phyloP scores from a whole-genome alignment of 2,329 filamentous ascomycete species.

The Colletotrichum sp. region DNA sequence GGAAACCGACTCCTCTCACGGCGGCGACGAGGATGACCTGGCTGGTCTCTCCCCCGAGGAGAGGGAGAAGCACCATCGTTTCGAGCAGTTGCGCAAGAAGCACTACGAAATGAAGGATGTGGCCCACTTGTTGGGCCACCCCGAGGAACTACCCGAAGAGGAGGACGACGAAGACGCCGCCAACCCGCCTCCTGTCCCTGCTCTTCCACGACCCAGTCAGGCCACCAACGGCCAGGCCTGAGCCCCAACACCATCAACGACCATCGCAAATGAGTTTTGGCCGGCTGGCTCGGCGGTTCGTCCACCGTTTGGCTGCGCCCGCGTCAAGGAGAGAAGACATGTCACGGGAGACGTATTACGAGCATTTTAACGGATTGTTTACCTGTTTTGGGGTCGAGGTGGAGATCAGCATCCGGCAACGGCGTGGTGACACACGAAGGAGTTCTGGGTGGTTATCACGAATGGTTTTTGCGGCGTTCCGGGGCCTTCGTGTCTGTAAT shows the following conservation, averaged over 20 bases:
- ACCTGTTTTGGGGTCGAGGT: conserved; percentile 14
- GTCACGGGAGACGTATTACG: not conserved
- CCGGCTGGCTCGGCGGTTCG: not conserved
- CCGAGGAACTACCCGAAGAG: conserved; percentile 68
- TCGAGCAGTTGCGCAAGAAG: conserved; percentile 90
- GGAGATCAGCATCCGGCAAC: conserved; percentile 23
- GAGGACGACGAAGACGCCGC: conserved; percentile 54
- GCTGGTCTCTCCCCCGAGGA: conserved; percentile 72
- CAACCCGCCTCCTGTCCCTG: conserved; percentile 45
- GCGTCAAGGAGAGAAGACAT: not conserved
- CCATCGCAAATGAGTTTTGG: not conserved
- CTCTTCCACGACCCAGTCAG: conserved; percentile 37
- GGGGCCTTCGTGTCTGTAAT: conserved; percentile 14
- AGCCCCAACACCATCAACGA: not conserved
- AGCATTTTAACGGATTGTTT: conserved; percentile 16
- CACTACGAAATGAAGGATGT: conserved; percentile 99
- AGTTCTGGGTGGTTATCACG: conserved; percentile 23
- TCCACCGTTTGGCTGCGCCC: not conserved
- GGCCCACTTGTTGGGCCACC: conserved; percentile 82
- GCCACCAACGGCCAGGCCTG: conserved; percentile 21
- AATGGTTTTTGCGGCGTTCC: conserved; percentile 20
- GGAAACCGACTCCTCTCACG: conserved; percentile 55
- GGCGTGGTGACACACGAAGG: conserved; percentile 19
- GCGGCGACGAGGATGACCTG: conserved; percentile 62
- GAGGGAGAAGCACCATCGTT: conserved; percentile 87